phyloP scores from a whole-genome alignment of 2,329 filamentous ascomycete species.

The Hypoxylon rubiginosum region DNA sequence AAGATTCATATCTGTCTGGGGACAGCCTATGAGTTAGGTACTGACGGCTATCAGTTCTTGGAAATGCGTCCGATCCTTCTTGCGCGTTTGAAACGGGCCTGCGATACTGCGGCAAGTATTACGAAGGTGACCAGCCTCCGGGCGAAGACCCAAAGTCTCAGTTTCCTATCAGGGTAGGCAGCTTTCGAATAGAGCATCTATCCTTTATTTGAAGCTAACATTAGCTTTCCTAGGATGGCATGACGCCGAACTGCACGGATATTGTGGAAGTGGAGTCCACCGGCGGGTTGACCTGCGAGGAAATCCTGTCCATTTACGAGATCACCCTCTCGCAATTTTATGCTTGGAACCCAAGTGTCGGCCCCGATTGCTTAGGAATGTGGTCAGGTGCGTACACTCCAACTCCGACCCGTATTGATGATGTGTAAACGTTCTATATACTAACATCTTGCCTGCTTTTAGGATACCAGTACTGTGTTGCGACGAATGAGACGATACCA shows the following conservation, averaged over 20 bases:
- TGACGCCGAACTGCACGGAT: conserved; percentile 9
- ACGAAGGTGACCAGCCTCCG: neutral
- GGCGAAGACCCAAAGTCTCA: neutral
- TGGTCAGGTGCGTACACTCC: conserved; percentile 10
- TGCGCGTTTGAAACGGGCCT: neutral
- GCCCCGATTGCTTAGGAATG: conserved; percentile 30
- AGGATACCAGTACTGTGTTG: neutral
- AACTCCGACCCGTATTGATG: neutral
- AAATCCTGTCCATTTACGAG: conserved; percentile 12
- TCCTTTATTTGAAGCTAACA: neutral
- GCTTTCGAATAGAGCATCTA: neutral
- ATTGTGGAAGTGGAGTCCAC: conserved; percentile 3
- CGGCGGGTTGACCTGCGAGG: neutral
- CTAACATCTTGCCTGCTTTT: neutral
- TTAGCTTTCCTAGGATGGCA: neutral
- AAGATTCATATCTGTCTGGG: neutral
- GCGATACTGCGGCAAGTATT: neutral
- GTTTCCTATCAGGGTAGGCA: neutral
- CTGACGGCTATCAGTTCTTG: neutral
- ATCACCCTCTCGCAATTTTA: conserved; percentile 31
- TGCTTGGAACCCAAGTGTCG: conserved; percentile 35
- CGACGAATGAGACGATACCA: neutral
- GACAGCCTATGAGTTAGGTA: neutral
- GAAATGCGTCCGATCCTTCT: neutral
- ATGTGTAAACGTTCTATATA: neutral